Evolutionary conservation across 2,329 filamentous ascomycete species (phyloP), one percentile per base, ranked within the genome.

Genomic region (Trichoderma brevicompactum): DNA sequence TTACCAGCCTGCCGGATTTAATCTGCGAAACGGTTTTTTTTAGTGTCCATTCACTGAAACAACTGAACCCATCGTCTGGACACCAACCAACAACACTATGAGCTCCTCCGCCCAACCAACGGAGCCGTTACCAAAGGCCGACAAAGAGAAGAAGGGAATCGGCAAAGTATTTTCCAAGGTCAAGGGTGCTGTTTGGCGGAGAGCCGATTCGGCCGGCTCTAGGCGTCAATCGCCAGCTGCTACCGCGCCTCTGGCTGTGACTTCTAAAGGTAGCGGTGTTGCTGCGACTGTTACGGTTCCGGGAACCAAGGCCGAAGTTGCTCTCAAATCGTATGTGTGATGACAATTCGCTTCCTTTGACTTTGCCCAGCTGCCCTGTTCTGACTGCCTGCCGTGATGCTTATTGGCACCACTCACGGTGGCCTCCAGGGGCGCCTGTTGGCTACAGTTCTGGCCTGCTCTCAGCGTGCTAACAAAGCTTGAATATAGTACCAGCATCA

Each of bases 171-270:
- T 85, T 38, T 79, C 79, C 41, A 77, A 81, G 41, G 77, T 83
- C 72, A 85, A 80, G 77, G 82, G 81, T 2, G 81, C 82, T 3
- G 81, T 82, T 38, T 77, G 85, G 52, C 83, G 77, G 74, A 80
- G 77, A 69, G 74, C 78, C 66, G 80, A 81, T 23, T 70, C 71
- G 23, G 69, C 68, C 12, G 72, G 74, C 7, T 72, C 74, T 7
- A 75, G 72, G 66, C 63, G 63, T 28, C 61, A 62, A 23, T 46
- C 36, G 23, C n/a, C 54, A 49, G 36, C 54, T 43, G 19, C 44
- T 36, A 13, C 36, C 12, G 40, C 48, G 15, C 15, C 49, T 38
- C 28, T 44, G 17, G 40, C 32, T 17, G 34, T 15, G 10, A 32
- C 60, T 19, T 4, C 50, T 7, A 43, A 23, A 12, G 34, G 28